phyloP scores from a whole-genome alignment of 495 filamentous ascomycete species.

The Tuber aestivum region DNA sequence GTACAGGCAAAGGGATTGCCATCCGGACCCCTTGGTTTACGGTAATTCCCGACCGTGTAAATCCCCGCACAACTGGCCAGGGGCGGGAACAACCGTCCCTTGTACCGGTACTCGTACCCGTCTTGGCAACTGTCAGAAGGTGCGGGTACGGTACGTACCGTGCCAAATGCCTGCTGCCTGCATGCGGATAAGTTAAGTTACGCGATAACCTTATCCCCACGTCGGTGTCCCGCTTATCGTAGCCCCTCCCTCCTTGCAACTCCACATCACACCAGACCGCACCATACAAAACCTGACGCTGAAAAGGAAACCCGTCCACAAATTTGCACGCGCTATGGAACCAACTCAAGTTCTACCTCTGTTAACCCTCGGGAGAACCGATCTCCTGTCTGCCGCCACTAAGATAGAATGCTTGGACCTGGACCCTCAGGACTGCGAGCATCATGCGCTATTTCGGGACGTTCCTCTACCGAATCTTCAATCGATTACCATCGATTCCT shows the following conservation, averaged over 20 bases:
- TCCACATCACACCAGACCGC: neutral
- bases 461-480: neutral
- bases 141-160: neutral
- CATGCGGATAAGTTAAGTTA: neutral
- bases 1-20: no score
- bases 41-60: neutral
- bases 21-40: no score
- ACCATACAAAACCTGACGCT: neutral
- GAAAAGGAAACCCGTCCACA: neutral
- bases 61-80: neutral
- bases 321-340: neutral
- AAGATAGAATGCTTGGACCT: neutral
- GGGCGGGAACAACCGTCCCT: neutral
- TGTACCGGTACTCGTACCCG: neutral
- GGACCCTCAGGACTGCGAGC: neutral
- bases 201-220: neutral
- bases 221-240: neutral
- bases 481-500: neutral
- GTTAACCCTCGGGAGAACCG: neutral
- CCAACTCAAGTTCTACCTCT: neutral
- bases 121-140: neutral
- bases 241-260: conserved; percentile 2
- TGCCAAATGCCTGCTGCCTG: neutral
- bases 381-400: neutral
- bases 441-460: neutral